These are phyloP conservation scores for Leucosporidium scottii DNA, from an alignment of 768 basidiomycete genomes.

Conservation along the genomic window DNA sequence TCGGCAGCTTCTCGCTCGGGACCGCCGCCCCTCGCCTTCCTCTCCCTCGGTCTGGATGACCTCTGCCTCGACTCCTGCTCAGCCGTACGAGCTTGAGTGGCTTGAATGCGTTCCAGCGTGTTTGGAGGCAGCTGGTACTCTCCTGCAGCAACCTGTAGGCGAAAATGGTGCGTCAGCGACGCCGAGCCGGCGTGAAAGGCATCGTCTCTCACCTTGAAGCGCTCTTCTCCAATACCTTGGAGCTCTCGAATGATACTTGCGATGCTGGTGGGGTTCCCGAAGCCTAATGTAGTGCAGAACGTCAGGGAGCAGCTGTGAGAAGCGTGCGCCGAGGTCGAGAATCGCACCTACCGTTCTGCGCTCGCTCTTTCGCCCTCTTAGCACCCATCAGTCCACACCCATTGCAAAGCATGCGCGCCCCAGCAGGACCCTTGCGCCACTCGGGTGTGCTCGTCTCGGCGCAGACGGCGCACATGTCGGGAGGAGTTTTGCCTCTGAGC, in stretches of 20 bases:
- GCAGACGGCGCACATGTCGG: not conserved
- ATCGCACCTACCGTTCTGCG: not conserved
- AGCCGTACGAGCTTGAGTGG: not conserved
- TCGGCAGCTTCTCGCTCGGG: not conserved
- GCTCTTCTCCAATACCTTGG: constrained; percentile 11
- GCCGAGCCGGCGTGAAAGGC: not conserved
- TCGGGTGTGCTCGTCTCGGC: constrained; percentile 9
- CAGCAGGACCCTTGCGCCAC: constrained; percentile 26
- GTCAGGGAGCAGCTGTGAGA: no score
- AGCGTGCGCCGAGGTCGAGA: not conserved
- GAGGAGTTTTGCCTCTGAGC: no score
- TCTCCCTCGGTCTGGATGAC: not conserved
- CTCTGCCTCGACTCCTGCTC: not conserved
- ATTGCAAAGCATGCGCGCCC: constrained; percentile 22
- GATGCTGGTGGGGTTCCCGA: not conserved
- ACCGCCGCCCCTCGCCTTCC: no score
- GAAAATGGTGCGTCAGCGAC: not conserved
- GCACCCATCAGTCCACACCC: constrained; percentile 13
- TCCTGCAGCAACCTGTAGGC: not conserved
- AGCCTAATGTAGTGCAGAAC: not conserved
- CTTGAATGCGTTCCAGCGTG: not conserved
- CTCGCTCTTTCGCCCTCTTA: constrained; percentile 7
- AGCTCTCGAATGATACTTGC: constrained; percentile 15
- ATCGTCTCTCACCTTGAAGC: constrained; percentile 11
- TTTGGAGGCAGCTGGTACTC: not conserved